Conservation (phyloP, 805 yeast species). For the Ogataea sp. region DNA sequence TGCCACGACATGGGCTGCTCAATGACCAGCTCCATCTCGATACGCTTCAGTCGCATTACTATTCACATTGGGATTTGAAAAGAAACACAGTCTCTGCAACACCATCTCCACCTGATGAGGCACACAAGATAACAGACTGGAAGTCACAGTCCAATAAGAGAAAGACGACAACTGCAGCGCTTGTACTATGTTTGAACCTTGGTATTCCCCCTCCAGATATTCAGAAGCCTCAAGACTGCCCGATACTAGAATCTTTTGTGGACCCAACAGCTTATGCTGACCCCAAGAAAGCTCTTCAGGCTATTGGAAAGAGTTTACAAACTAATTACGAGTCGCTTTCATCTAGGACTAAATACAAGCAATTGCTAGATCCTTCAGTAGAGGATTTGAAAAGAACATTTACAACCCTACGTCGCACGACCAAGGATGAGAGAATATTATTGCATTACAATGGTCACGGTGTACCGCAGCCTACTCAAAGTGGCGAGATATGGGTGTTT, state of each 20-base stretch:
- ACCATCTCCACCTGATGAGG: slow-evolving; percentile 53
- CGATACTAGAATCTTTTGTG: slow-evolving; percentile 86
- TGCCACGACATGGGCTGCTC: slow-evolving; percentile 23
- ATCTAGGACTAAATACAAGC: slow-evolving; percentile 82
- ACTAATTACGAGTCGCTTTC: slow-evolving; percentile 85
- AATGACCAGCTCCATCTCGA: slow-evolving; percentile 22
- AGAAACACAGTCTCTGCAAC: slow-evolving; percentile 87
- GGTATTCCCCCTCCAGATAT: slow-evolving; percentile 98
- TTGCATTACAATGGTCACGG: slow-evolving; percentile 99
- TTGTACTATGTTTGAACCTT: slow-evolving; percentile 80
- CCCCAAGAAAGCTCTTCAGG: slow-evolving; percentile 84
- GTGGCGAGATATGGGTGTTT: slow-evolving; percentile 98
- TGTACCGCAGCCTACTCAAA: slow-evolving; percentile 92
- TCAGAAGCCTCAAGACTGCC: slow-evolving; percentile 87
- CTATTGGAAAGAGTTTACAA: slow-evolving; percentile 83
- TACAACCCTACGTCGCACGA: slow-evolving; percentile 77
- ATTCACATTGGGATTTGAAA: slow-evolving; percentile 75
- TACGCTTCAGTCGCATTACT: slow-evolving; percentile 22
- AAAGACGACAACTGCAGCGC: slow-evolving; percentile 88
- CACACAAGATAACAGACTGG: slow-evolving; percentile 82
- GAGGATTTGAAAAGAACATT: slow-evolving; percentile 93
- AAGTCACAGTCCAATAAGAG: slow-evolving; percentile 83
- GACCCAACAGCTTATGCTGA: slow-evolving; percentile 80
- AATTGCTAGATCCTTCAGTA: slow-evolving; percentile 87
- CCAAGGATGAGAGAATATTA: slow-evolving; percentile 86